Evolutionary conservation across 2,329 filamentous ascomycete genomes (phyloP), one percentile per base, ranked within the genome.

Genomic region (Cryphonectria carpinicola): DNA sequence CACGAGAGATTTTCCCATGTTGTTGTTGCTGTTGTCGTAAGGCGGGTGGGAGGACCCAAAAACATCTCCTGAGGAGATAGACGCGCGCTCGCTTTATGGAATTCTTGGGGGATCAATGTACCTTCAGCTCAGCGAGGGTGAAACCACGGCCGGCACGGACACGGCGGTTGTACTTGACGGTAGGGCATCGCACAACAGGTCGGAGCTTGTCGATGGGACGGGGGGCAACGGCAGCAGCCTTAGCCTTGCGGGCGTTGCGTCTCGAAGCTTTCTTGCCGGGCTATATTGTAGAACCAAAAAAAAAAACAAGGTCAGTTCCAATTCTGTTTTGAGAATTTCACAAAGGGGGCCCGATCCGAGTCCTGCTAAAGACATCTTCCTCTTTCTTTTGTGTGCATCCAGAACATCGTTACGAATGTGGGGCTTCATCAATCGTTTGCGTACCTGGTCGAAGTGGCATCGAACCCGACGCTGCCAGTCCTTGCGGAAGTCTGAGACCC

Each of bases 371-470:
- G 19, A 37, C 41, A 66, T 56, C 60, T 39, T 41, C 54, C 66
- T 56, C 65, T 65, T 66, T 22, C 46, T 58, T 28, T 41, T 32
- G 65, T 25, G 65, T 22, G 17, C 28, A 28, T 54, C 72, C 61
- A 35, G 66, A 73, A 76, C 65, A 72, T 77, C 46, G 7, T 67
- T 52, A 41, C 43, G 10, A 43, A 19, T 61, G 28, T 25, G 65
- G 37, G 10, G n/a, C 1, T 37, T n/a, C 60, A 68, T 74, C 77
- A 73, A 77, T 76, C 73, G 71, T 71, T 74, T 71, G 76, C 82
- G 87, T 95, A 97, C 95, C 94, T 98, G 96, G 90, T 99, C 94
- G 89, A 99, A 99, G 90, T 99, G 96, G 86, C 93, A 93, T 87
- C 94, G 93, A 83, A 99, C 96, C 88, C 95, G 93, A 88, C 94